A percentile compares a stretch with the other conserved stretches of the same genome.
phyloP scores from a whole-genome alignment of 73 alveolate species.

The Paramecium bursaria region DNA sequence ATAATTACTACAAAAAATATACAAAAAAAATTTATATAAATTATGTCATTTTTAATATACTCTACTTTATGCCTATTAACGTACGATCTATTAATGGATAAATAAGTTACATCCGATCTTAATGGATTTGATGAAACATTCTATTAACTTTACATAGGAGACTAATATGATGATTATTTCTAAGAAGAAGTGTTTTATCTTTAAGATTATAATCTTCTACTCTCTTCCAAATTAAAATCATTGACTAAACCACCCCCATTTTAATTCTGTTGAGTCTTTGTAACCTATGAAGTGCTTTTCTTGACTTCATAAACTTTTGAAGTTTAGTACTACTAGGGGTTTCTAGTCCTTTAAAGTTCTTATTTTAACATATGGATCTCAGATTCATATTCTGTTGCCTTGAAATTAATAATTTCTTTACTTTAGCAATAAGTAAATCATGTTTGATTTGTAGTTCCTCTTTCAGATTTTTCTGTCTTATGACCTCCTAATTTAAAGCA shows the following conservation, averaged over 20 bases:
- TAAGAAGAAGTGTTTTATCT: not conserved
- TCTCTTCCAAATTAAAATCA: not conserved
- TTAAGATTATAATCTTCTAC: not conserved
- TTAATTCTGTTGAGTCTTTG: not conserved
- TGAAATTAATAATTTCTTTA: not conserved
- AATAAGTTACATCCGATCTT: too few relatives aligned
- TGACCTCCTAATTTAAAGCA: conserved; percentile 16
- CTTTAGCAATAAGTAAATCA: conserved; percentile 36
- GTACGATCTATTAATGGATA: not conserved
- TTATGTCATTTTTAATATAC: not conserved
- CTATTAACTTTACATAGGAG: too few relatives aligned
- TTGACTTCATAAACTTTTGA: not conserved
- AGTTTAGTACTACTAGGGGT: too few relatives aligned
- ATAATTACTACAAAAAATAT: too few relatives aligned
- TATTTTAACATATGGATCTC: conserved; percentile 29
- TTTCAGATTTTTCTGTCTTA: conserved; percentile 9
- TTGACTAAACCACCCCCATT: not conserved
- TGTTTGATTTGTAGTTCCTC: conserved; percentile 33
- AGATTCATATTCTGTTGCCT: conserved; percentile 55
- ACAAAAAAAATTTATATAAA: too few relatives aligned
- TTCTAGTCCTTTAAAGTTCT: not conserved
- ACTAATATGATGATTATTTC: not conserved
- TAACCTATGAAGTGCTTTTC: too few relatives aligned
- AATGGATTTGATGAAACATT: not conserved
- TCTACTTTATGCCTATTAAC: not conserved